A percentile compares a stretch with the other conserved stretches of the same genome.
These are phyloP conservation scores for Coprinopsis strossmayeri DNA, from an alignment of 768 basidiomycete species.

Conservation along the genomic window DNA sequence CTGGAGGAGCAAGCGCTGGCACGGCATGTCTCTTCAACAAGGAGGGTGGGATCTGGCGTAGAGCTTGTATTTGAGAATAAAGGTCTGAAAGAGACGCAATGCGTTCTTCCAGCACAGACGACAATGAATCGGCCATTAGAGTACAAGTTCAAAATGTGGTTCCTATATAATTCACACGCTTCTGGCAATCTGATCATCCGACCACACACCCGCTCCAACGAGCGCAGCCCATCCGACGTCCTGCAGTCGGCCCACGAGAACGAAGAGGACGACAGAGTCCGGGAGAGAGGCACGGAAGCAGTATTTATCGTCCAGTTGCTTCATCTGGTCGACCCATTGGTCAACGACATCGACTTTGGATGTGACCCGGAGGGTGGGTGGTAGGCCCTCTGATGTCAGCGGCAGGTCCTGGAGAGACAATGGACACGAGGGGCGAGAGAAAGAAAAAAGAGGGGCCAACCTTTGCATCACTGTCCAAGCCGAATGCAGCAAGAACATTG, in stretches of 20 bases:
- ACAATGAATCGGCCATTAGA: slow-evolving; percentile 9
- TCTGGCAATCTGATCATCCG: slow-evolving; percentile 19
- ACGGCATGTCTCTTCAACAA: slow-evolving; percentile 30
- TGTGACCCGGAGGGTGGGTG: slow-evolving; percentile 3
- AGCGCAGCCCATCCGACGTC: slow-evolving; percentile 29
- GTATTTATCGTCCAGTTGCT: slow-evolving; percentile 16
- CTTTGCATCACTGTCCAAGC: slow-evolving; percentile 11
- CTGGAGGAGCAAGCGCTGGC: slow-evolving; percentile 3
- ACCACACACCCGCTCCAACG: slow-evolving; percentile 29
- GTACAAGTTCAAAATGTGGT: slow-evolving; percentile 2
- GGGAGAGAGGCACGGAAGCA: slow-evolving; percentile 20
- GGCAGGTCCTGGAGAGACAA: slow-evolving; percentile 6
- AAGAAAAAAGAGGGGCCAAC: slow-evolving; percentile 2
- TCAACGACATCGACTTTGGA: neutral
- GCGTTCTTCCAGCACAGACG: slow-evolving; percentile 27
- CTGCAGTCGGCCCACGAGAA: slow-evolving; percentile 28
- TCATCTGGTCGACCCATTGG: neutral
- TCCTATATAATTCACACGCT: too few relatives aligned
- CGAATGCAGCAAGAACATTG: slow-evolving; percentile 17
- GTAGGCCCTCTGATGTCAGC: slow-evolving; percentile 3
- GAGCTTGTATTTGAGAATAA: slow-evolving; percentile 32
- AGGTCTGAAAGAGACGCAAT: slow-evolving; percentile 43
- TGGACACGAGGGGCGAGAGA: neutral
- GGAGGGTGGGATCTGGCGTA: slow-evolving; percentile 40
- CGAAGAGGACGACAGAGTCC: slow-evolving; percentile 26